These are phyloP conservation scores for Torulaspora maleeae DNA, from an alignment of 805 yeast genomes.

Conservation along the genomic window DNA sequence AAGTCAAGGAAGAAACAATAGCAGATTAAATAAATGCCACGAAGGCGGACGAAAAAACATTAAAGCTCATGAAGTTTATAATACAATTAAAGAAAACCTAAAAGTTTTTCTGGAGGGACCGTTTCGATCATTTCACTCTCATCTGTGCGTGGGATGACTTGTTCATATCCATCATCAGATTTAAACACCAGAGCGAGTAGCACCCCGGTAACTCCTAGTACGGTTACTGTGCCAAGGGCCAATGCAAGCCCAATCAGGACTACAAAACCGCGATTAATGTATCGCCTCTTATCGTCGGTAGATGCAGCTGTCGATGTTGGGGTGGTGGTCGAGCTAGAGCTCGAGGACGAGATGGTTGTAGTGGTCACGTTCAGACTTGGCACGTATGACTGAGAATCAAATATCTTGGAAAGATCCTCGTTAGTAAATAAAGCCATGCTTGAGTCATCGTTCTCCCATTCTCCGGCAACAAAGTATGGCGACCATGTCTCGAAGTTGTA, in stretches of 20 bases:
- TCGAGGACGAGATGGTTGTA: slow-evolving; percentile 20
- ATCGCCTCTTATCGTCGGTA: slow-evolving; percentile 13
- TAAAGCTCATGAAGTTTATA: slow-evolving; percentile 13
- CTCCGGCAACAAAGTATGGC: slow-evolving; percentile 20
- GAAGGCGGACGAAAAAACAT: slow-evolving; percentile 1
- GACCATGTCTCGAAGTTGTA: slow-evolving; percentile 26
- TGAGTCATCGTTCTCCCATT: neutral
- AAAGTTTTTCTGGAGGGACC: slow-evolving; percentile 55
- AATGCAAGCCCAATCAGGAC: slow-evolving; percentile 66
- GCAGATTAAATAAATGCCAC: slow-evolving; percentile 5
- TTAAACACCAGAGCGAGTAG: slow-evolving; percentile 35
- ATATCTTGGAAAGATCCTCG: slow-evolving; percentile 36
- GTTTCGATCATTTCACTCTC: slow-evolving; percentile 58
- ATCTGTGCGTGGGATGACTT: slow-evolving; percentile 51
- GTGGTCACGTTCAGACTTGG: slow-evolving; percentile 17
- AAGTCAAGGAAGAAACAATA: slow-evolving; percentile 3
- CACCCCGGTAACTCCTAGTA: slow-evolving; percentile 41
- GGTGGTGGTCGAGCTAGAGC: slow-evolving; percentile 17
- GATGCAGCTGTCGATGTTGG: slow-evolving; percentile 2
- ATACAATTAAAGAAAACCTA: slow-evolving; percentile 34
- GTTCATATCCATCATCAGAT: slow-evolving; percentile 40
- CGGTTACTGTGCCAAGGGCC: slow-evolving; percentile 49
- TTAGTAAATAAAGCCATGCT: slow-evolving; percentile 27
- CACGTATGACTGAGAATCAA: slow-evolving; percentile 9
- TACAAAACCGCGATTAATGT: slow-evolving; percentile 52